Evolutionary conservation across 257 asterid genomes (phyloP), one percentile per base, ranked within the genome.

Genomic region (Fraxinus anomala): DNA sequence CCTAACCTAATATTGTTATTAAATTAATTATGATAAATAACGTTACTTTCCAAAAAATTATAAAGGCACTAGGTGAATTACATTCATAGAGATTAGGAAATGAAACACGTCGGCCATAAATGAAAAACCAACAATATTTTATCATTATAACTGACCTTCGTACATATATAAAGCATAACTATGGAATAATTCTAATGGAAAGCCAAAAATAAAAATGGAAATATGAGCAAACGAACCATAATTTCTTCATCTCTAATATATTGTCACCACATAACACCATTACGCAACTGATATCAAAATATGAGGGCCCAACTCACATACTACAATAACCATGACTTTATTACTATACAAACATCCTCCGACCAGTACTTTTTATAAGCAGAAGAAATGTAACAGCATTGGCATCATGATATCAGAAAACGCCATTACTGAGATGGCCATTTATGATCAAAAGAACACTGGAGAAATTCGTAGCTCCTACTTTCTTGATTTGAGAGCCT

Each of bases 371-470:
- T 8, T 12, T 42, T 11, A 19, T 51, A 40, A 54, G 16, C 68
- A 23, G 19, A 31, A 33, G 67, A 31, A 37, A 56, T 37, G 19
- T 54, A 28, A 70, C 34, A 49, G 31, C 67, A 31, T 73, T 37
- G 33, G 39, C 31, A 3, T 71, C 63, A 23, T 56, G 28, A n/a
- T 56, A 19, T 56, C 33, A 10, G 11, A 23, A 23, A 61, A 61
- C 16, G 26, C 12, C 11, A 23, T 79, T 81, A 88, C 77, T 74
- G 77, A 51, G 86, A 80, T 14, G 42, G 72, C 71, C 81, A 79
- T 6, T 59, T 33, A 66, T 74, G 73, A 66, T 74, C 78, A 54
- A 68, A 68, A 13, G 59, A 75, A 83, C 86, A 85, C 16, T 67
- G 78, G 76, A 72, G 79, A 77, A 72, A 72, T 6, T 79, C 59